Evolutionary conservation across 768 basidiomycete genomes (phyloP).

Genomic region (Asterophora lycoperdoides): DNA sequence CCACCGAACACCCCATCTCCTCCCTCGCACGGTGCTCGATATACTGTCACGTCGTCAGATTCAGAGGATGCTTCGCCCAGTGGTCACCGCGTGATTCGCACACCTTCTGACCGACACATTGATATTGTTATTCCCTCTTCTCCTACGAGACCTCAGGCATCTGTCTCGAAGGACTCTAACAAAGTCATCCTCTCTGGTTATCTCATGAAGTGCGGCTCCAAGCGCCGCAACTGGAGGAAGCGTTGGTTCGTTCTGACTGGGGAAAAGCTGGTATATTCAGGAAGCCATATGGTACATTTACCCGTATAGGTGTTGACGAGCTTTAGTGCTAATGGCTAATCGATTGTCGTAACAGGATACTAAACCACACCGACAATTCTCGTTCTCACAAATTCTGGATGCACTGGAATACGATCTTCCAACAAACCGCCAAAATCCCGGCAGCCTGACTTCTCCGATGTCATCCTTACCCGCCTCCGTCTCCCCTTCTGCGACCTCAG

Average conservation of each 20-base stretch:
- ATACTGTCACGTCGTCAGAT: slow-evolving; percentile 69
- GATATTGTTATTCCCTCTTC: slow-evolving; percentile 31
- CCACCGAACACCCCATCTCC: slow-evolving; percentile 46
- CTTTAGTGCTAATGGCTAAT: not conserved
- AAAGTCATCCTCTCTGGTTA: slow-evolving; percentile 88
- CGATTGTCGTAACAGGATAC: slow-evolving; percentile 60
- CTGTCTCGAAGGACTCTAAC: slow-evolving; percentile 49
- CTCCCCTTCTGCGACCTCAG: slow-evolving; percentile 23
- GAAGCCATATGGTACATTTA: slow-evolving; percentile 87
- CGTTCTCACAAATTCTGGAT: slow-evolving; percentile 82
- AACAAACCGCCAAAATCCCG: slow-evolving; percentile 45
- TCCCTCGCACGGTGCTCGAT: slow-evolving; percentile 37
- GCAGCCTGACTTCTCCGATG: slow-evolving; percentile 27
- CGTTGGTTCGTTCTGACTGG: slow-evolving; percentile 94
- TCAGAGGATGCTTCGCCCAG: slow-evolving; percentile 66
- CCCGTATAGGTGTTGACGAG: not conserved
- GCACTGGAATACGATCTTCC: slow-evolving; percentile 84
- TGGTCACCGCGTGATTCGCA: slow-evolving; percentile 37
- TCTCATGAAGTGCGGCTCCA: slow-evolving; percentile 93
- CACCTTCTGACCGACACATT: slow-evolving; percentile 34
- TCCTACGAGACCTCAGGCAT: slow-evolving; percentile 36
- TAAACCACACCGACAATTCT: slow-evolving; percentile 82
- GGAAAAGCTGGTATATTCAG: slow-evolving; percentile 82
- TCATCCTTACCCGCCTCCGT: slow-evolving; percentile 32
- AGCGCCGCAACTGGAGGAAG: slow-evolving; percentile 93